Base-by-base conservation (phyloP, 768 basidiomycete genomes). In the Mycena galericulata region DNA sequence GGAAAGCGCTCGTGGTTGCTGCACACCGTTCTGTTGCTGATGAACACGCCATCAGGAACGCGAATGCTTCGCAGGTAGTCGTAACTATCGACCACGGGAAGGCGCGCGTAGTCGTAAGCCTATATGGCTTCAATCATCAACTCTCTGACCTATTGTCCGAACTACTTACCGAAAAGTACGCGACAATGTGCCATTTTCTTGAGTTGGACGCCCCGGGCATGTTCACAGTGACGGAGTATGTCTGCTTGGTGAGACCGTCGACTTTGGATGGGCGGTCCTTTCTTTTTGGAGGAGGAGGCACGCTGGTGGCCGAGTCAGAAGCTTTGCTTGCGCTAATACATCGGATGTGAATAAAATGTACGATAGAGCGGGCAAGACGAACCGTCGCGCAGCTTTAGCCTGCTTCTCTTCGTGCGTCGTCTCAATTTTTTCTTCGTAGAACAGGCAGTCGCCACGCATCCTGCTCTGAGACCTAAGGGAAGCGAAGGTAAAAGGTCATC, bases 201-300 rank as follows among this genome's bases (percentile, higher is more conserved):
- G 86, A 85, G 58, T 85, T 85, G 61, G 80, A 81, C 41, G 85
- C 80, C 54, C 87, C 89, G 41, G 89, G 90, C 65, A 90, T 81
- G 75, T 89, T 84, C 49, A 93, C 91, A 41, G 89, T 87, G 30
- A 92, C 92, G 10, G 92, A 93, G 75, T 93, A 94, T 0, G 93
- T 94, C 76, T 94, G 93, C 80, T 94, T 94, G 46, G 92, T 94
- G 57, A 94, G 83, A n/a, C 93, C 93, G 69, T 92, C 88, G 18
- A 89, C 89, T 71, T 93, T 93, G 40, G 91, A 88, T 14, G 92
- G 92, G 10, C 92, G 82, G 75, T 93, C 92, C 77, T 92, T 92
- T 68, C 93, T 85, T 75, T 91, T 86, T 60, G 88, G 87, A 30
- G 89, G 87, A 18, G 90, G 83, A 54, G 89, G 87, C 20, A 88